A percentile compares a stretch with the other conserved stretches of the same genome.
Conservation (phyloP, 208 protist species). For the Crithidia sp. region DNA sequence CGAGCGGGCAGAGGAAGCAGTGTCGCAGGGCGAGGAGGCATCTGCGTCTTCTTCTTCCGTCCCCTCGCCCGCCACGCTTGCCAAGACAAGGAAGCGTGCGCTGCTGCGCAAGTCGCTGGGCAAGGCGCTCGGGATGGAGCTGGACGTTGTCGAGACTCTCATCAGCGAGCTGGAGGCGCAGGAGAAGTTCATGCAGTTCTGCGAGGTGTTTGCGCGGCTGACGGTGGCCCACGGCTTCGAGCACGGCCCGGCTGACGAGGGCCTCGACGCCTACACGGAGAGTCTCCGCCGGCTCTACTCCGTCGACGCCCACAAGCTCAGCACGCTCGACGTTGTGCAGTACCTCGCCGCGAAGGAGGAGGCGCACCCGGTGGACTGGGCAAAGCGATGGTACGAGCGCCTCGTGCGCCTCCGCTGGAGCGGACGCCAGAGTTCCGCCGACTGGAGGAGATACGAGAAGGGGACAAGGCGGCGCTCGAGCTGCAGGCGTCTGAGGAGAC, state of each 20-base stretch:
- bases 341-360: constrained; percentile 82
- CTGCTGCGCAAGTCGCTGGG: constrained; percentile 50
- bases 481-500: constrained; percentile 26
- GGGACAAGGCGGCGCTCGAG: constrained; percentile 43
- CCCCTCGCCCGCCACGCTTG: constrained; percentile 18
- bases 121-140: constrained; percentile 70
- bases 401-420: constrained; percentile 72
- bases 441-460: constrained; percentile 59
- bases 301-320: constrained; percentile 60
- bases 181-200: constrained; percentile 86
- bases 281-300: constrained; percentile 75
- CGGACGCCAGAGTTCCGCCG: constrained; percentile 74
- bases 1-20: background rate
- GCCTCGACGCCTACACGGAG: constrained; percentile 76
- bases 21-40: background rate
- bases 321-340: constrained; percentile 85
- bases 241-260: constrained; percentile 66
- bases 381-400: constrained; percentile 86
- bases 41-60: background rate
- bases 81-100: constrained; percentile 26
- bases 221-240: constrained; percentile 68
- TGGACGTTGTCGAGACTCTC: constrained; percentile 65
- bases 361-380: constrained; percentile 80
- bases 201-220: constrained; percentile 84
- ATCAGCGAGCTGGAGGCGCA: constrained; percentile 71